Base-by-base conservation (phyloP, 768 basidiomycete genomes). In the Boletus tomentosulus region DNA sequence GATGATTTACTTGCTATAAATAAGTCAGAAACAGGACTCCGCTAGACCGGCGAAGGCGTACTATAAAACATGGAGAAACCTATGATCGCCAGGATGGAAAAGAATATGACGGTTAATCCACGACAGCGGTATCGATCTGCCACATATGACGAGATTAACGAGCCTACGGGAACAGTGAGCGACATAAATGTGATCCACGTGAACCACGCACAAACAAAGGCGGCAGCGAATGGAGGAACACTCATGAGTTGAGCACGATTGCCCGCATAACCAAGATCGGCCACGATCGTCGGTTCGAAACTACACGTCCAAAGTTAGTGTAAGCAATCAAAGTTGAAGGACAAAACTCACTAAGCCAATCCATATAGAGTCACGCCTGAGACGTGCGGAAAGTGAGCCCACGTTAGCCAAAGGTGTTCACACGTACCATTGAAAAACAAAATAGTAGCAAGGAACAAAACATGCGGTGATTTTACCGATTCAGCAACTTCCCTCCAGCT, bases 221-320 rank as follows among this genome's bases (percentile, higher is more conserved):
- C 79, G 5, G 59, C 57, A 2, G 76, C 78, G 42, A 78, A 84
- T 3, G 83, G 83, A 13, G 74, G 76, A 2, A 86, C 85, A 13
- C 79, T 83, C 76, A 84, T 80, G 2, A 87, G 72, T 61, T 87
- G 84, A 11, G 82, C 79, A 24, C 71, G 66, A 31, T 78, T 72
- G 0, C 77, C 74, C 2, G 74, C 75, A 64, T 78, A 85, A 19
- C 85, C 85, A 3, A 87, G 75, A 16, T 74, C 73, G 30, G 79
- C 72, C 10, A 91, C 80, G 66, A 92, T 87, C 4, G 85, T 84
- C 6, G 89, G 89, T 8, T 82, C 73, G 68, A 92, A 90, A 59
- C 87, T 82, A 45, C 50, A 56, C 41, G 71, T 60, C 46, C 30
- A 46, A 41, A 7, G 48, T 51, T 15, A 33, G 78, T 71, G 16